These are phyloP conservation scores for Chrysanthemum makinoi DNA, from an alignment of 129 eudicot genomes.

Conservation along the genomic window DNA sequence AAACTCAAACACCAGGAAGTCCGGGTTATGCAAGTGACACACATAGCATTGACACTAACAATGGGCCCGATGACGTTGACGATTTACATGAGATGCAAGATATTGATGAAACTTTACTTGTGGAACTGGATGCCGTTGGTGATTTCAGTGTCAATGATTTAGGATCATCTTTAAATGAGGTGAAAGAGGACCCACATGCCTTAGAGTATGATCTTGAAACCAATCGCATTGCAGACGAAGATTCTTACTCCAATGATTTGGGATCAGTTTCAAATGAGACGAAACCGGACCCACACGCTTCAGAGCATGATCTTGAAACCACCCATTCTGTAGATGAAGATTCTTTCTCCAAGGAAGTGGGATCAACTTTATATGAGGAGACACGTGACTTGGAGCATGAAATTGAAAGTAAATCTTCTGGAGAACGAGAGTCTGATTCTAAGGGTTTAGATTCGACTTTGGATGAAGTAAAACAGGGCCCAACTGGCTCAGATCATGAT, in stretches of 20 bases:
- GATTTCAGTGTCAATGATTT: conserved; percentile 50
- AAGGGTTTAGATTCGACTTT: conserved; percentile 1
- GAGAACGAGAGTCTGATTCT: conserved; percentile 19
- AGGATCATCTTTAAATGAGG: conserved; percentile 36
- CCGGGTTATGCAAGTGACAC: conserved; percentile 23
- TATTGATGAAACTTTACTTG: conserved; percentile 62
- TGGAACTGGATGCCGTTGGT: conserved; percentile 73
- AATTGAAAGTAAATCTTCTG: conserved; percentile 19
- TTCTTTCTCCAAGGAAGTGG: conserved; percentile 15
- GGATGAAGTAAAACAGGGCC: conserved; percentile 18
- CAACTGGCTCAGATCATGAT: conserved; percentile 14
- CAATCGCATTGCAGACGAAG: conserved; percentile 13
- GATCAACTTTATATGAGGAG: conserved; percentile 18
- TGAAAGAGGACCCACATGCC: conserved; percentile 14
- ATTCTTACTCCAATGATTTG: conserved; percentile 21
- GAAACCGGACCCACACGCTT: conserved; percentile 22
- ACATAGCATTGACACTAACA: conserved; percentile 21
- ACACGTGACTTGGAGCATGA: conserved; percentile 14
- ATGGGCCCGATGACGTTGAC: conserved; percentile 36
- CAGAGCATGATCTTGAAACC: conserved; percentile 22
- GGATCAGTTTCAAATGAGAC: conserved; percentile 30
- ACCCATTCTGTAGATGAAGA: conserved; percentile 14
- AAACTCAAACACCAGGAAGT: conserved; percentile 33
- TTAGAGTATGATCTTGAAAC: conserved; percentile 28
- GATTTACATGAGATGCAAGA: conserved; percentile 52